Conservation (phyloP, 75 land plant species). For the Azolla pinnata region DNA sequence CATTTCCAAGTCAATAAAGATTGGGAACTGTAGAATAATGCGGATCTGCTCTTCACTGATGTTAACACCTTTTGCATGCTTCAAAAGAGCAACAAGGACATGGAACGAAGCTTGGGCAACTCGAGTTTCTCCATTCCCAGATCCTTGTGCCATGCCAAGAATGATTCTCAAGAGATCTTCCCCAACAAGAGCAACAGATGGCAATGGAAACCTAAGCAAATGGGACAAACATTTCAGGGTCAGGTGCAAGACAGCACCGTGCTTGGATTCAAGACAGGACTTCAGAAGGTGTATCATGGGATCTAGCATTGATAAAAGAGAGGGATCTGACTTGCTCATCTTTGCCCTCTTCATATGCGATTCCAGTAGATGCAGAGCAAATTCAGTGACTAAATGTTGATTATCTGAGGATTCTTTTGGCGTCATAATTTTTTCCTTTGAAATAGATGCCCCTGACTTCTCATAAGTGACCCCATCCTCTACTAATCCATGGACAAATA, state of each 20-base stretch:
- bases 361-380: constrained; percentile 57
- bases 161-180: constrained; percentile 36
- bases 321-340: constrained; percentile 32
- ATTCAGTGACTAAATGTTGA: constrained; percentile 54
- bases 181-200: constrained; percentile 41
- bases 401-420: constrained; percentile 9
- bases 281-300: constrained; percentile 51
- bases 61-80: constrained; percentile 35
- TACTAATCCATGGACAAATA: constrained; percentile 60
- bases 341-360: constrained; percentile 45
- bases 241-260: constrained; percentile 52
- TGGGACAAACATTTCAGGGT: constrained; percentile 51
- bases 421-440: background rate
- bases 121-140: constrained; percentile 32
- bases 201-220: constrained; percentile 62
- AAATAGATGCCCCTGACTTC: background rate
- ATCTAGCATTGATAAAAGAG: constrained; percentile 62
- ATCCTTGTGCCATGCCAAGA: constrained; percentile 52
- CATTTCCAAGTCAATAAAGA: constrained; percentile 71
- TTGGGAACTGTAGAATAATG: constrained; percentile 55
- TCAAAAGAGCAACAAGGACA: constrained; percentile 51
- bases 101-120: constrained; percentile 60
- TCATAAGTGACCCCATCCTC: constrained; percentile 39
- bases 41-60: constrained; percentile 60
- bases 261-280: constrained; percentile 56